These are phyloP conservation scores for Tuber magnatum DNA, from an alignment of 495 filamentous ascomycete species.

Conservation along the genomic window DNA sequence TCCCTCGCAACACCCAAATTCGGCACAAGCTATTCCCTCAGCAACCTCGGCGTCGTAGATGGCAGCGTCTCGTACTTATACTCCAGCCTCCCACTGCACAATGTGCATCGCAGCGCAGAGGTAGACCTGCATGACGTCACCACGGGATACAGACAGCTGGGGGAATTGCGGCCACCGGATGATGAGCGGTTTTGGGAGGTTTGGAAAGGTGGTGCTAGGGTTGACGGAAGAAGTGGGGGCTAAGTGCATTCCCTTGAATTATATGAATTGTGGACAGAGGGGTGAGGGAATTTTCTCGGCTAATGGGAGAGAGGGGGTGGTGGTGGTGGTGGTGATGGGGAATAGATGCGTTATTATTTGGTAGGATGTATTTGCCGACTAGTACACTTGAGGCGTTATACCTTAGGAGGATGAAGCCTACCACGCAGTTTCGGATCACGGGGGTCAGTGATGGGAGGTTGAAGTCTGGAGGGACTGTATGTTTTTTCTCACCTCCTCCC, in stretches of 20 bases:
- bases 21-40: conserved; percentile 37
- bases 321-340: conserved; percentile 28
- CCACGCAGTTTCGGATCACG: conserved; percentile 68
- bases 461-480: conserved; percentile 63
- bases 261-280: not conserved
- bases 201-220: conserved; percentile 32
- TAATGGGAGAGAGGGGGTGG: conserved; percentile 23
- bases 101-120: conserved; percentile 50
- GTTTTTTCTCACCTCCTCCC: not conserved
- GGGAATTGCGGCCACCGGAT: conserved; percentile 49
- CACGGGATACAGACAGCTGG: conserved; percentile 61
- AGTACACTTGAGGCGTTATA: conserved; percentile 83
- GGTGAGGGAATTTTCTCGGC: not conserved
- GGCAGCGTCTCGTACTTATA: conserved; percentile 38
- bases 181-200: conserved; percentile 39
- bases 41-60: conserved; percentile 35
- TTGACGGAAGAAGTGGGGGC: conserved; percentile 35
- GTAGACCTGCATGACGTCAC: conserved; percentile 60
- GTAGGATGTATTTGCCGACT: conserved; percentile 75
- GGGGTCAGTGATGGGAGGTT: conserved; percentile 72
- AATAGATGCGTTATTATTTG: conserved; percentile 70
- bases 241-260: conserved; percentile 35
- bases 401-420: conserved; percentile 70
- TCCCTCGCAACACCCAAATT: conserved; percentile 77
- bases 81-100: conserved; percentile 30